These are phyloP conservation scores for Pelargonium myrrhifolium DNA, from an alignment of 441 rosid genomes.

Conservation along the genomic window DNA sequence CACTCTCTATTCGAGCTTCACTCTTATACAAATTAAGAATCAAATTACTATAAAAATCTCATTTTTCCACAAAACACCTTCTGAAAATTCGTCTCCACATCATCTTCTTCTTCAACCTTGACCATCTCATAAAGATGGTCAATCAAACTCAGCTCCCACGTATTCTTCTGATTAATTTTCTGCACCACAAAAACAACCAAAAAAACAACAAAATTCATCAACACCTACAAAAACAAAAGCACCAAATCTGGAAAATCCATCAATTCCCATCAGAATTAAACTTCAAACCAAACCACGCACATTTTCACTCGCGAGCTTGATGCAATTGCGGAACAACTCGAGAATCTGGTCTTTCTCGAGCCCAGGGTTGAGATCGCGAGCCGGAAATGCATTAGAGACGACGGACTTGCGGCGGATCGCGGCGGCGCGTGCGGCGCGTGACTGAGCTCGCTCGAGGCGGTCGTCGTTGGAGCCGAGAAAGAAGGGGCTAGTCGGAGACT, in stretches of 20 bases:
- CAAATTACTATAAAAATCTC: not conserved
- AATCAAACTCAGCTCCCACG: slow-evolving; percentile 85
- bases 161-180: slow-evolving; percentile 94
- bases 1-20: no score
- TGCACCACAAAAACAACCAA: slow-evolving; percentile 23
- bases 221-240: not conserved
- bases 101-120: slow-evolving; percentile 77
- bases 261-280: not conserved
- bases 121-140: slow-evolving; percentile 78
- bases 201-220: not conserved
- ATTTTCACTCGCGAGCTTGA: slow-evolving; percentile 90
- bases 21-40: no score
- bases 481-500: slow-evolving; percentile 77
- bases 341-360: slow-evolving; percentile 73
- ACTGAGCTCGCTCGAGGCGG: slow-evolving; percentile 71
- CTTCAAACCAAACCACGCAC: slow-evolving; percentile 25
- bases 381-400: slow-evolving; percentile 22
- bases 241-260: not conserved
- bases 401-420: slow-evolving; percentile 69
- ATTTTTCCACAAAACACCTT: slow-evolving; percentile 38
- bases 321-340: slow-evolving; percentile 75
- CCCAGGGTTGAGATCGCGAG: slow-evolving; percentile 39
- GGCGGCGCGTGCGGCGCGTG: slow-evolving; percentile 80
- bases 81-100: slow-evolving; percentile 74
- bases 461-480: slow-evolving; percentile 78